A percentile compares a stretch with the other conserved stretches of the same genome.
Conservation (phyloP, 768 basidiomycete species). For the Podaxis mareebaensis region DNA sequence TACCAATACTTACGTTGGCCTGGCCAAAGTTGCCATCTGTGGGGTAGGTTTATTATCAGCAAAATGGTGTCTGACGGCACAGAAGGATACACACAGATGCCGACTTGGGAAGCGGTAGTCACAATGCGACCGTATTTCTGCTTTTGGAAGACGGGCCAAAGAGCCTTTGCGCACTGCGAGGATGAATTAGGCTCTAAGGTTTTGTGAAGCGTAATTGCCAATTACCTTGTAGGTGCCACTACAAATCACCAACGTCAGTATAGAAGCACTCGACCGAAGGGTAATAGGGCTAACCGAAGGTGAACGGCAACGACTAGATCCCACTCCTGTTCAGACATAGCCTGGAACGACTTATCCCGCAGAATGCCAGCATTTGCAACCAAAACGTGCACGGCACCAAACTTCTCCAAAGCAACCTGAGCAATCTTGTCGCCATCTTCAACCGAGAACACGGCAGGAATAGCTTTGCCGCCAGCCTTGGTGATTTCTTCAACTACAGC, state of each 20-base stretch:
- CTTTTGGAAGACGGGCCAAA: constrained; percentile 96
- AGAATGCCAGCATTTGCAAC: constrained; percentile 94
- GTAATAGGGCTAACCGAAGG: constrained; percentile 49
- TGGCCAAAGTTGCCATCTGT: constrained; percentile 95
- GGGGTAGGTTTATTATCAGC: neutral
- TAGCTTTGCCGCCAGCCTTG: constrained; percentile 87
- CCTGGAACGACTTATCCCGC: constrained; percentile 88
- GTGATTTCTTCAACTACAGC: constrained; percentile 86
- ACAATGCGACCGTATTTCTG: constrained; percentile 96
- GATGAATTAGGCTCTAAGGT: neutral
- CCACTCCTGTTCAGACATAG: constrained; percentile 93
- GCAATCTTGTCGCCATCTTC: constrained; percentile 93
- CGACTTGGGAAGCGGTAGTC: constrained; percentile 91
- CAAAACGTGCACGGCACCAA: constrained; percentile 85
- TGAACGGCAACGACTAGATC: constrained; percentile 89
- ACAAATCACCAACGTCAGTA: constrained; percentile 11
- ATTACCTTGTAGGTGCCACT: constrained; percentile 87
- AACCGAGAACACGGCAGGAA: constrained; percentile 78
- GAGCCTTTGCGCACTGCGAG: constrained; percentile 81
- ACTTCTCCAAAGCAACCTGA: constrained; percentile 81
- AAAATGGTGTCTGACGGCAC: neutral
- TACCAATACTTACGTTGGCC: constrained; percentile 60
- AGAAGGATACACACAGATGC: constrained; percentile 69
- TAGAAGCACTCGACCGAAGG: neutral
- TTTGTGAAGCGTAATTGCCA: neutral